A percentile compares a stretch with the other conserved stretches of the same genome.
Evolutionary conservation across 345 rosid species (phyloP).

Genomic region (Eutrema japonicum): DNA sequence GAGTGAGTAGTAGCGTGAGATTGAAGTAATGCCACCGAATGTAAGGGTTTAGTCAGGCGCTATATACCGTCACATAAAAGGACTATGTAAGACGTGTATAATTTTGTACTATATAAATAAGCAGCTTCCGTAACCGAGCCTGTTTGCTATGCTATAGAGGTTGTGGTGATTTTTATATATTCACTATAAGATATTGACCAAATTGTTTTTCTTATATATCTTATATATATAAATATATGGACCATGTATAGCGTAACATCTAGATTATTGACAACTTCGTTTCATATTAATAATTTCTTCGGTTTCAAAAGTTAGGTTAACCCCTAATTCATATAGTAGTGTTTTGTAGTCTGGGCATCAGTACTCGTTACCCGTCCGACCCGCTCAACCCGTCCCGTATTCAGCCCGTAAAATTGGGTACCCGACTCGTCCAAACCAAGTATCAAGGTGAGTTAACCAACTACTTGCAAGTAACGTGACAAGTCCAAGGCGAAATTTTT

Average conservation of each 20-base stretch:
- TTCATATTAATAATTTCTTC: not conserved
- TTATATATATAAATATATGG: not conserved
- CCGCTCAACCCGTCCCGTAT: too few species aligned
- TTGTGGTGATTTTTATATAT: not conserved
- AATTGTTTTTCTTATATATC: not conserved
- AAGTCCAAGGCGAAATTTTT: too few species aligned
- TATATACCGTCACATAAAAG: not conserved
- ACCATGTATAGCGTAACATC: constrained; percentile 4
- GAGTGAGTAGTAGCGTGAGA: constrained; percentile 26
- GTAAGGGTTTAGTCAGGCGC: not conserved
- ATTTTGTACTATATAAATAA: too few species aligned
- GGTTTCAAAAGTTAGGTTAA: not conserved
- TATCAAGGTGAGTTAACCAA: too few species aligned
- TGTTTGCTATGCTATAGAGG: constrained; percentile 1
- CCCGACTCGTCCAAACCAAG: too few species aligned
- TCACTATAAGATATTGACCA: constrained; percentile 7
- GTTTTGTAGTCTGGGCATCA: too few species aligned
- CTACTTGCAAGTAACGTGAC: too few species aligned
- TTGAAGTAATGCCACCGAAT: constrained; percentile 35
- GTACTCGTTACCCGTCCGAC: too few species aligned
- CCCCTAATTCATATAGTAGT: not conserved
- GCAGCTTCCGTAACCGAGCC: not conserved
- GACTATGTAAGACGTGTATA: not conserved
- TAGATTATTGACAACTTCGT: not conserved
- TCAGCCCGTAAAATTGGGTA: too few species aligned